These are phyloP conservation scores for Ceratocystis huliohia DNA, from an alignment of 2,329 filamentous ascomycete genomes.

Conservation along the genomic window DNA sequence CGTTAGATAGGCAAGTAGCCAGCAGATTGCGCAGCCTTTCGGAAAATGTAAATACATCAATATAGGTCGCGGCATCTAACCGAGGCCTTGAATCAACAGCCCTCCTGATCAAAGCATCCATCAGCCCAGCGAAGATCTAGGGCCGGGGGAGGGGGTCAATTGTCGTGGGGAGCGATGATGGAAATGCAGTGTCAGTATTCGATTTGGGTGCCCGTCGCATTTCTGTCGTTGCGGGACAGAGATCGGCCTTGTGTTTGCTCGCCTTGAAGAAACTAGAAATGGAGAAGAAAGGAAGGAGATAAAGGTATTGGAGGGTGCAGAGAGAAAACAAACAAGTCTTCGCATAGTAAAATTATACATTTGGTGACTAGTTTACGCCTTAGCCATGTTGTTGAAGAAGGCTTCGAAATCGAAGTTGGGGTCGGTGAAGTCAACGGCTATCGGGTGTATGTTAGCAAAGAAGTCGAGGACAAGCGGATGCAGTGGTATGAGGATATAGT, in stretches of 20 bases:
- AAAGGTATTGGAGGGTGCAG: conserved; percentile 10
- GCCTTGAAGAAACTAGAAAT: background rate
- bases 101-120: background rate
- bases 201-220: background rate
- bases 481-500: background rate
- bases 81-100: background rate
- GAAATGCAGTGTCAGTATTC: background rate
- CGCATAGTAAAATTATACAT: conserved; percentile 16
- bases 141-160: too few relatives aligned
- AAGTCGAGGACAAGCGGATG: too few relatives aligned
- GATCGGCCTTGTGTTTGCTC: background rate
- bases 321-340: conserved; percentile 1
- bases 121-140: background rate
- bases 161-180: background rate
- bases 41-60: too few relatives aligned
- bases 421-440: conserved; percentile 50
- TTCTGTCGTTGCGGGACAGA: background rate
- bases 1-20: background rate
- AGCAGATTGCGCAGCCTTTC: background rate
- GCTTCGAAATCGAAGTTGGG: conserved; percentile 90
- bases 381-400: conserved; percentile 53
- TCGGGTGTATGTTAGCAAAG: background rate
- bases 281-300: background rate
- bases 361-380: conserved; percentile 31
- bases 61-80: too few relatives aligned